These are phyloP conservation scores for Spiraea crenata DNA, from an alignment of 331 rosid species.

Conservation along the genomic window DNA sequence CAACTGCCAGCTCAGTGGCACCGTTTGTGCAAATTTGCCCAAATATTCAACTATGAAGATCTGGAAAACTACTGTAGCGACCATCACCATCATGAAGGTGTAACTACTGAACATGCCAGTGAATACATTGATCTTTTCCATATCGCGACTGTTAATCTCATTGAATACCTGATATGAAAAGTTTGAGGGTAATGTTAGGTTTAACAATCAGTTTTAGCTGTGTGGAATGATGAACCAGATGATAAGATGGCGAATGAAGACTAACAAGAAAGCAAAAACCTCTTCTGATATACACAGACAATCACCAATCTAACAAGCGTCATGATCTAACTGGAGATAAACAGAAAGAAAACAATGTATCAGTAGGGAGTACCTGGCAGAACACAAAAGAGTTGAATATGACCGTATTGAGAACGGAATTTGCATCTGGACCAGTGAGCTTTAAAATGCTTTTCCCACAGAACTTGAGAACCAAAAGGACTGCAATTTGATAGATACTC, in stretches of 20 bases:
- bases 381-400: slow-evolving; percentile 88
- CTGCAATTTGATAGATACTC: slow-evolving; percentile 66
- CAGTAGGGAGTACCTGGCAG: slow-evolving; percentile 66
- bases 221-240: not conserved
- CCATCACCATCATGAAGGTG: slow-evolving; percentile 55
- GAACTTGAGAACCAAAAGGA: slow-evolving; percentile 60
- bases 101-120: slow-evolving; percentile 55
- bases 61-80: slow-evolving; percentile 57
- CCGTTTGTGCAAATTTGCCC: slow-evolving; percentile 72
- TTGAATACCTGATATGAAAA: slow-evolving; percentile 58
- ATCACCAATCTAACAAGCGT: not conserved
- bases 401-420: slow-evolving; percentile 50
- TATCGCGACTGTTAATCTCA: slow-evolving; percentile 87
- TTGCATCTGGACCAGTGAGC: slow-evolving; percentile 50
- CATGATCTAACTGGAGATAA: not conserved
- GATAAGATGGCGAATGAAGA: no score
- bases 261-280: no score
- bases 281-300: no score
- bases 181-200: not conserved
- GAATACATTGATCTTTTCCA: slow-evolving; percentile 81
- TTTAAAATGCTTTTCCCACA: slow-evolving; percentile 50
- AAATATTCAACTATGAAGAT: slow-evolving; percentile 56
- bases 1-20: slow-evolving; percentile 42
- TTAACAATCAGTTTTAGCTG: not conserved
- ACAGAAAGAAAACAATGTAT: not conserved